Percentiles rank a stretch among this genome's conserved stretches.
Evolutionary conservation across 345 rosid genomes (phyloP).

Genomic region (Physaria fendleri): DNA sequence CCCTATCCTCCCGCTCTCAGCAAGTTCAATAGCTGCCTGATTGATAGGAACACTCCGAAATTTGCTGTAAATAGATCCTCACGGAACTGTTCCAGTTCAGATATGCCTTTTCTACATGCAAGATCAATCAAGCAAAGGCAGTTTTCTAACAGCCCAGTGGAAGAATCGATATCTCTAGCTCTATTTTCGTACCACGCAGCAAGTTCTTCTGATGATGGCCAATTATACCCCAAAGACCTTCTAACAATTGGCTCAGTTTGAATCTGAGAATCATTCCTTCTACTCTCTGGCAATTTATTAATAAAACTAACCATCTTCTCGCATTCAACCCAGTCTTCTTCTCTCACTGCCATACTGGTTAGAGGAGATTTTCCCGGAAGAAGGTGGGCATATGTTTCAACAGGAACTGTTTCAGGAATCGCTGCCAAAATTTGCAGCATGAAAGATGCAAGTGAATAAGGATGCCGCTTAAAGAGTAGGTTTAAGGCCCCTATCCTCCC

Average conservation of each 20-base stretch:
- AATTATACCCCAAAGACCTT: too few species aligned
- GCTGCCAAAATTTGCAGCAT: conserved; percentile 66
- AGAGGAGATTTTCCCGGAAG: conserved; percentile 87
- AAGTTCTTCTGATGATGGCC: too few species aligned
- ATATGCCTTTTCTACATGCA: too few species aligned
- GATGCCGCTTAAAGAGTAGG: conserved; percentile 92
- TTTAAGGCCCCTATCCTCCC: conserved; percentile 95
- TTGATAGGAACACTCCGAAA: conserved; percentile 62
- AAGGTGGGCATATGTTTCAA: conserved; percentile 78
- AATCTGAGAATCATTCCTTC: too few species aligned
- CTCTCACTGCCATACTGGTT: conserved; percentile 57
- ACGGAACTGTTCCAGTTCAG: conserved; percentile 59
- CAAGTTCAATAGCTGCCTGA: conserved; percentile 67
- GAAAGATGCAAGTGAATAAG: conserved; percentile 62
- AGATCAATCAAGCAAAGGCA: too few species aligned
- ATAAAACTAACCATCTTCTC: conserved; percentile 62
- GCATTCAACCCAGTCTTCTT: conserved; percentile 98
- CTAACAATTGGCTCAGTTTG: too few species aligned
- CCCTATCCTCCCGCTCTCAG: conserved; percentile 94
- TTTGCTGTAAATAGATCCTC: conserved; percentile 67
- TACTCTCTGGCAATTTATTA: too few species aligned
- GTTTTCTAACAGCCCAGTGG: too few species aligned
- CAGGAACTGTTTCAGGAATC: conserved; percentile 87
- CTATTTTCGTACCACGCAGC: too few species aligned
- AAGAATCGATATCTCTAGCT: too few species aligned